Base-by-base conservation (phyloP, 768 basidiomycete genomes). In the Mycena capillaripes region DNA sequence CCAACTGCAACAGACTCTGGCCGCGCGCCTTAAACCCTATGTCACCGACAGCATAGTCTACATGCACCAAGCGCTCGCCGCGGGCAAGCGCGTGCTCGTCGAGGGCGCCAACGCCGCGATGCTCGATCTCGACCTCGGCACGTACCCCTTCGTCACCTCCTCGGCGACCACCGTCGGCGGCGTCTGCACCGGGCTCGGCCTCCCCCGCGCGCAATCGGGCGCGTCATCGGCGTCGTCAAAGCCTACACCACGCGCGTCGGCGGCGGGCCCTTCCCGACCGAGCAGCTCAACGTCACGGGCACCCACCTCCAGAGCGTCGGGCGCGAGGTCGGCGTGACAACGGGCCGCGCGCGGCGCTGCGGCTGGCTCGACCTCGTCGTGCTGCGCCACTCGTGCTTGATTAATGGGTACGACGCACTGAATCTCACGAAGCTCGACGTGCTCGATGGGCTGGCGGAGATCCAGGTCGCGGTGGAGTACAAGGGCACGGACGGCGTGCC, bases 361-460 rank as follows among this genome's bases (percentile, higher is more conserved):
- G 98, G 98, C 16, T 99, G 98, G 98, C 91, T 99, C 53, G 98
- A 99, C 82, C 87, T 99, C 17, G 95, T 98, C 66, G 96, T 98
- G 48, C 89, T 99, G 87, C 93, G 91, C 81, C 93, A 98, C 82
- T 99, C 97, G 9, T 91, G 87, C 79, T 83, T 95, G 72, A 95
- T 99, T 88, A 99, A 99, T 81, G 98, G 98, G 40, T 99, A 99
- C 82, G 96, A 97, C 78, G 80, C 83, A 55, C 85, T 99, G 72
- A 99, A 99, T 83, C 88, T 99, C 75, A 99, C 98, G 58, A 99
- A 99, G 81, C 90, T 99, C 56, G 98, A 99, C 77, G 86, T 99
- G 19, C 88, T 99, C 58, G 97, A 98, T 77, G 84, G 86, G 30
- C 86, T 99, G 25, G 80, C 88, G 0, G 95, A 97, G 84, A 94